A percentile compares a stretch with the other conserved stretches of the same genome.
Evolutionary conservation across 2,329 filamentous ascomycete genomes (phyloP).

Genomic region (Aspergillus tubingensis): DNA sequence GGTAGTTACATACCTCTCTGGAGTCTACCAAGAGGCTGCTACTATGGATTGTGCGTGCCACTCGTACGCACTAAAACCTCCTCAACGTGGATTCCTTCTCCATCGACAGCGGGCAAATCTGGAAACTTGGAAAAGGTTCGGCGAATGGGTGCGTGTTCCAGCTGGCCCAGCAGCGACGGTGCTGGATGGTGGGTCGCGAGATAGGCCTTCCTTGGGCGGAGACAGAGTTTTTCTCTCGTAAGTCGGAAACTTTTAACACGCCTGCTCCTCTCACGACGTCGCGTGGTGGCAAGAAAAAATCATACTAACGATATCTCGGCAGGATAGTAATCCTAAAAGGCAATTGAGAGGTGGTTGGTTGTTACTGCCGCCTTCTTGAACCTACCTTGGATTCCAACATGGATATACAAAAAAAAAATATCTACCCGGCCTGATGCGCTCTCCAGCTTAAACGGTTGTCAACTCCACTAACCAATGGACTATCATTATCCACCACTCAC

Average conservation of each 20-base stretch:
- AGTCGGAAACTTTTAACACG: background rate
- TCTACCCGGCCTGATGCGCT: too few relatives aligned
- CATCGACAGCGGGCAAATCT: background rate
- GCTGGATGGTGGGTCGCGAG: slow-evolving; percentile 14
- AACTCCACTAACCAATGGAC: background rate
- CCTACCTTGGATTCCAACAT: too few relatives aligned
- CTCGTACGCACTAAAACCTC: slow-evolving; percentile 1
- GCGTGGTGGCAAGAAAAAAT: background rate
- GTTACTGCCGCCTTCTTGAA: background rate
- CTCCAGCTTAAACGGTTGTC: too few relatives aligned
- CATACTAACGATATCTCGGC: background rate
- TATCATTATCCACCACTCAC: background rate
- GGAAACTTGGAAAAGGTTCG: background rate
- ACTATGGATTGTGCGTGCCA: background rate
- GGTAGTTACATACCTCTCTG: background rate
- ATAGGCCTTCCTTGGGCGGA: slow-evolving; percentile 8
- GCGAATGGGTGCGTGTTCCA: slow-evolving; percentile 4
- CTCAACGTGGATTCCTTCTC: background rate
- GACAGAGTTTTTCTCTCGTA: slow-evolving; percentile 17
- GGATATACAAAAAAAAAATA: too few relatives aligned
- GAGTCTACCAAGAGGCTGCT: too few relatives aligned
- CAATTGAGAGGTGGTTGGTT: background rate
- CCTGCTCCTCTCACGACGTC: background rate
- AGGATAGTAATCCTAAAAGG: background rate
- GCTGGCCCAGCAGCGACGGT: background rate